phyloP scores from a whole-genome alignment of 805 yeast species.

The Saturnispora kantuleensis region DNA sequence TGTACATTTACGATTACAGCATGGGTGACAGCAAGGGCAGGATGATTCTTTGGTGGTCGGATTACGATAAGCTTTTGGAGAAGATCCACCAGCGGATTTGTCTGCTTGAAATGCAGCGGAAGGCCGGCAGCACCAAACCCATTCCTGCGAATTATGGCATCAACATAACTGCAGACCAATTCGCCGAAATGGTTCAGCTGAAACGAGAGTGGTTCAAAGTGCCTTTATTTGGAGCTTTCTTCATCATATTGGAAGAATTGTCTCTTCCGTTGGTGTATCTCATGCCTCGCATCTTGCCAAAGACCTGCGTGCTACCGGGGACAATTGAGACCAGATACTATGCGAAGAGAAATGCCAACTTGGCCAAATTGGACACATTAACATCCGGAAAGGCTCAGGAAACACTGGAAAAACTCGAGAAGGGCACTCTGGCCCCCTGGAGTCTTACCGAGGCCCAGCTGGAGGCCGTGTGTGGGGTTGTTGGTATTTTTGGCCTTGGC shows the following conservation, averaged over 20 bases:
- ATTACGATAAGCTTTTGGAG: constrained; percentile 15
- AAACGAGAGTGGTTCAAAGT: constrained; percentile 40
- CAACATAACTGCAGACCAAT: constrained; percentile 32
- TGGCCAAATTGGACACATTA: background rate
- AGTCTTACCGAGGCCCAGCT: background rate
- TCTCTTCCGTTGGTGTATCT: constrained; percentile 43
- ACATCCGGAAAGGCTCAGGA: background rate
- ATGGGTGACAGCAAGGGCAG: constrained; percentile 18
- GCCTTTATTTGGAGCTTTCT: constrained; percentile 48
- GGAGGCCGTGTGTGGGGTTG: background rate
- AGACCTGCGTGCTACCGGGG: constrained; percentile 48
- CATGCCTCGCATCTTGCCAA: constrained; percentile 51
- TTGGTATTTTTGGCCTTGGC: background rate
- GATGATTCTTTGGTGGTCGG: constrained; percentile 11
- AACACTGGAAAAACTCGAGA: background rate
- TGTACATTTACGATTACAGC: constrained; percentile 22
- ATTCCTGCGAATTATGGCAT: constrained; percentile 11
- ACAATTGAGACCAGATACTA: constrained; percentile 4
- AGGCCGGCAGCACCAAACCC: constrained; percentile 7
- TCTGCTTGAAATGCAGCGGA: constrained; percentile 16
- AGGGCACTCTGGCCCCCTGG: background rate
- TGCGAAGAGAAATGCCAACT: background rate
- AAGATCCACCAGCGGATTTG: constrained; percentile 20
- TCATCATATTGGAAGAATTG: constrained; percentile 45
- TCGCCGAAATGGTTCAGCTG: constrained; percentile 41